Percentiles rank a stretch among this genome's conserved stretches.
phyloP scores from a whole-genome alignment of 768 basidiomycete genomes.

The Lanmaoa rubissima region DNA sequence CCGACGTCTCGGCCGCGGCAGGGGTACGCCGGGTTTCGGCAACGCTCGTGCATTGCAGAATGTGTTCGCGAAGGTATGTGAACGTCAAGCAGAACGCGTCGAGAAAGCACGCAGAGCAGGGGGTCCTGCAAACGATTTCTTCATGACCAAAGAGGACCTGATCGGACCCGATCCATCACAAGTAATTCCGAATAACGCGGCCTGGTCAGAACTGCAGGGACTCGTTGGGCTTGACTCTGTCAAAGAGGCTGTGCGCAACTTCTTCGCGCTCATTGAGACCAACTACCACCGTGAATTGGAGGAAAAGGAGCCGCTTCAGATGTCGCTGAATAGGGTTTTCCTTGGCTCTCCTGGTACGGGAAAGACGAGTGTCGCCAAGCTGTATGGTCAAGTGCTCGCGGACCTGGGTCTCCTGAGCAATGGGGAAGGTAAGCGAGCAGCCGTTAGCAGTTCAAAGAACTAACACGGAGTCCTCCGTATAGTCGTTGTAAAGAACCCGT shows the following conservation, averaged over 20 bases:
- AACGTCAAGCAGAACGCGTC: constrained; percentile 55
- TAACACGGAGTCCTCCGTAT: not conserved
- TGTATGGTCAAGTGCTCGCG: constrained; percentile 62
- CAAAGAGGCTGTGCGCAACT: constrained; percentile 49
- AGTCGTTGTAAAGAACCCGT: constrained; percentile 68
- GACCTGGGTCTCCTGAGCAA: constrained; percentile 68
- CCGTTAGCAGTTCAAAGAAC: not conserved
- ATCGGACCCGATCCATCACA: constrained; percentile 64
- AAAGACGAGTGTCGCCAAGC: constrained; percentile 66
- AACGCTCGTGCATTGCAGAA: constrained; percentile 63
- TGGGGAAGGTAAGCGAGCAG: constrained; percentile 52
- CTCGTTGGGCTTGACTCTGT: constrained; percentile 57
- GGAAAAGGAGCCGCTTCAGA: constrained; percentile 50
- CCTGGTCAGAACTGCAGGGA: constrained; percentile 51
- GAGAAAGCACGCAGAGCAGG: constrained; percentile 41
- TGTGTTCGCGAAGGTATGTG: constrained; percentile 43
- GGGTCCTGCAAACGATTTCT: constrained; percentile 44
- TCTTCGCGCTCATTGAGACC: constrained; percentile 44
- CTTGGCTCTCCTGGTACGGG: constrained; percentile 69
- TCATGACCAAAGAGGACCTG: constrained; percentile 51
- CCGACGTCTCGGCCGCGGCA: constrained; percentile 13
- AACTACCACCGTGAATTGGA: constrained; percentile 62
- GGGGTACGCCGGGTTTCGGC: constrained; percentile 53
- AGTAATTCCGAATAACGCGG: constrained; percentile 42
- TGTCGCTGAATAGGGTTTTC: constrained; percentile 65